Conservation (phyloP, 768 basidiomycete species). For the Bullera alba region DNA sequence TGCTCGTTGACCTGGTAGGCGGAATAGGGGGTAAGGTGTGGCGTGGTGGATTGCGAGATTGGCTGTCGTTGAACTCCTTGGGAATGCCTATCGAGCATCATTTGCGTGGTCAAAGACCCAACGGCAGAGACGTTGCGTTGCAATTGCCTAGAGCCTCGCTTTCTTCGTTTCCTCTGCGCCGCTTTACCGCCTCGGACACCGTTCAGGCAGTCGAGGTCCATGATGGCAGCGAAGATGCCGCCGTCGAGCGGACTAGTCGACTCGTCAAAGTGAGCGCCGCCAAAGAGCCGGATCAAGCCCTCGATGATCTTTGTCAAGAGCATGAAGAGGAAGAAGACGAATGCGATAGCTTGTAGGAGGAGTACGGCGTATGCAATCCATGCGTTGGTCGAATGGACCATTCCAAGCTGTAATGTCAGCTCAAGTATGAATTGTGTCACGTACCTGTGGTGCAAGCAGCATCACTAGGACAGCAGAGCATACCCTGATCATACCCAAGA, state of each 20-base stretch:
- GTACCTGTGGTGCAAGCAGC: constrained; percentile 78
- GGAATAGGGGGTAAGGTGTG: constrained; percentile 17
- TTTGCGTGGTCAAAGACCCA: constrained; percentile 42
- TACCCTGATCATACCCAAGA: constrained; percentile 84
- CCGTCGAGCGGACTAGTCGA: constrained; percentile 71
- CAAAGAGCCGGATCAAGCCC: constrained; percentile 67
- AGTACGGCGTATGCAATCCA: constrained; percentile 95
- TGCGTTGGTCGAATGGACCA: constrained; percentile 69
- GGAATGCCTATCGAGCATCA: constrained; percentile 45
- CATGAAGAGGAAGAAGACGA: constrained; percentile 74
- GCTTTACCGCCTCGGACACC: constrained; percentile 55
- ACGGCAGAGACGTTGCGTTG: constrained; percentile 35
- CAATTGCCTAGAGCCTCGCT: constrained; percentile 33
- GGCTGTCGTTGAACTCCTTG: constrained; percentile 21
- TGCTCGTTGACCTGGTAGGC: too few relatives aligned
- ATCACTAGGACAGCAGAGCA: constrained; percentile 83
- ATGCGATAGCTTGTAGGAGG: constrained; percentile 68
- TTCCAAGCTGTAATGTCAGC: constrained; percentile 62
- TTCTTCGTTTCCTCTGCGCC: constrained; percentile 29
- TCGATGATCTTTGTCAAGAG: constrained; percentile 78
- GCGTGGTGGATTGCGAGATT: constrained; percentile 14
- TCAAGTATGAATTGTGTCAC: constrained; percentile 43
- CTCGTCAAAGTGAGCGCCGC: constrained; percentile 73
- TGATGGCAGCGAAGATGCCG: constrained; percentile 63
- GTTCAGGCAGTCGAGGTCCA: constrained; percentile 68